Conservation (phyloP, 2,329 filamentous ascomycete genomes). For the Teratosphaeria gauchensis region DNA sequence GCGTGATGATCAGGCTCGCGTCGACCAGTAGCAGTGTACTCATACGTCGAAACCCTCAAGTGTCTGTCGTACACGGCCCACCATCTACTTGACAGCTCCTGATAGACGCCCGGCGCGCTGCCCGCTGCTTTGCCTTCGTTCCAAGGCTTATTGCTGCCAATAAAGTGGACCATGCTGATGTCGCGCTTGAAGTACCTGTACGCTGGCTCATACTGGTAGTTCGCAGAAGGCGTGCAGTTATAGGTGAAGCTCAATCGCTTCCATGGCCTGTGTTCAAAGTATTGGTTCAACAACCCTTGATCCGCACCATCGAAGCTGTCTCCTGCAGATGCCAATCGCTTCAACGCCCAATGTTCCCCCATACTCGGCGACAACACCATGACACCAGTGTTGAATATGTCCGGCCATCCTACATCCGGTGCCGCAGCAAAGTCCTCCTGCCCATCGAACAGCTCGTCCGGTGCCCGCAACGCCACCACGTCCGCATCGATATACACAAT, state of each 20-base stretch:
- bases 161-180: constrained; percentile 90
- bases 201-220: constrained; percentile 95
- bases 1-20: constrained; percentile 6
- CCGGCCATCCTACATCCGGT: constrained; percentile 95
- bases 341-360: constrained; percentile 77
- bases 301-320: constrained; percentile 96
- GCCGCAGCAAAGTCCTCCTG: constrained; percentile 58
- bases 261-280: constrained; percentile 68
- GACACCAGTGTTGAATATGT: constrained; percentile 95
- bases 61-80: constrained; percentile 91
- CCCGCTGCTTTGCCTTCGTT: constrained; percentile 29
- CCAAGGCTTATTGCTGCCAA: constrained; percentile 89
- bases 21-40: constrained; percentile 8
- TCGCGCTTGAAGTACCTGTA: constrained; percentile 86
- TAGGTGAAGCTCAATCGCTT: constrained; percentile 89
- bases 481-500: constrained; percentile 95
- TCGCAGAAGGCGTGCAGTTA: constrained; percentile 91
- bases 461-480: constrained; percentile 78
- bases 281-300: constrained; percentile 89
- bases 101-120: constrained; percentile 55
- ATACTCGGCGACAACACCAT: constrained; percentile 83
- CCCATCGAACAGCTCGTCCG: constrained; percentile 80
- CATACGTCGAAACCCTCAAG: constrained; percentile 43
- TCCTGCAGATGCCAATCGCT: constrained; percentile 72
- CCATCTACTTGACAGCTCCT: constrained; percentile 79